These are phyloP conservation scores for Ophiostoma triangulosporum DNA, from an alignment of 2,329 filamentous ascomycete genomes.

Conservation along the genomic window DNA sequence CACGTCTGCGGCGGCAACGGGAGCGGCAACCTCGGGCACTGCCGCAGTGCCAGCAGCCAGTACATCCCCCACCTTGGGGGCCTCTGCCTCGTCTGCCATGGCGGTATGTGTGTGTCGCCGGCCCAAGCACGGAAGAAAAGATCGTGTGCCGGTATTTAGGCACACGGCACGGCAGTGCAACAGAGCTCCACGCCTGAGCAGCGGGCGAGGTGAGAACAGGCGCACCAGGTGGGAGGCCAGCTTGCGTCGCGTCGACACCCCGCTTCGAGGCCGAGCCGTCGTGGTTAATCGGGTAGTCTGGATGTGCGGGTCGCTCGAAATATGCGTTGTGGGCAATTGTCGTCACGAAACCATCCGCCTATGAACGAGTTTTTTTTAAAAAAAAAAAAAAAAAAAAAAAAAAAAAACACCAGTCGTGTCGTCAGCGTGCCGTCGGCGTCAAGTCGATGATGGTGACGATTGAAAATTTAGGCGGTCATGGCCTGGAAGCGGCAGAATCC, in stretches of 20 bases:
- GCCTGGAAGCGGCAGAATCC: constrained; percentile 3
- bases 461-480: constrained; percentile 10
- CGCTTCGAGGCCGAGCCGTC: no score
- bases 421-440: neutral
- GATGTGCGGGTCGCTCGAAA: no score
- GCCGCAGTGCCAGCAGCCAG: neutral
- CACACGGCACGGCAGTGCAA: neutral
- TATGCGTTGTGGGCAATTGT: no score
- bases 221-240: constrained; percentile 7
- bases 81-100: neutral
- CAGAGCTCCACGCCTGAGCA: neutral
- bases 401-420: neutral
- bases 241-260: neutral
- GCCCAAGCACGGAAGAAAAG: neutral
- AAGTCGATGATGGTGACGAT: neutral
- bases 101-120: neutral
- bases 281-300: no score
- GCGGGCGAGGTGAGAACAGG: neutral
- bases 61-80: neutral
- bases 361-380: no score
- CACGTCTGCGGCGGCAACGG: neutral
- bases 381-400: no score
- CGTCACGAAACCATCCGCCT: no score
- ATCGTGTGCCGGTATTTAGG: neutral
- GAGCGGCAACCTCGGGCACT: neutral